Evolutionary conservation across 371 early-diverging fungal genomes (phyloP), one percentile per base, ranked within the genome.

Genomic region (Mortierella sp.): DNA sequence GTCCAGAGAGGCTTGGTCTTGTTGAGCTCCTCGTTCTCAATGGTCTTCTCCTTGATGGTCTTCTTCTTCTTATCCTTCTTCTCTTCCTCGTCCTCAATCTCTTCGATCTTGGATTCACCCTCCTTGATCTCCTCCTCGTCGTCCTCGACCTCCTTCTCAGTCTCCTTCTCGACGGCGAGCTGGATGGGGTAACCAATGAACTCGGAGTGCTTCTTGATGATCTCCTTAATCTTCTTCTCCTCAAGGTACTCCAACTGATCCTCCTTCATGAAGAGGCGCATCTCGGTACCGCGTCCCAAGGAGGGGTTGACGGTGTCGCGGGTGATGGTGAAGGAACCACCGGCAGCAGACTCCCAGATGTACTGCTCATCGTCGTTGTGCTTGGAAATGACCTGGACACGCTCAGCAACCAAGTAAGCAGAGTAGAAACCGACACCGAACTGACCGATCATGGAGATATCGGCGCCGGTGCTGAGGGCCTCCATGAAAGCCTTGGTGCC

Each of bases 361-460:
- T 96, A 95, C 84, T 96, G 94, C 86, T 92, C 92, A 87, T 96
- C 97, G 83, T 96, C 94, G 80, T 95, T 96, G 91, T 96, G 92
- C 92, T 96, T 97, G 75, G 97, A 95, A 84, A 97, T 93, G 73
- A 98, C 96, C 84, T 94, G 89, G 63, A 98, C 98, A 85, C 90
- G 91, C 85, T 97, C 96, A 65, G 99, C 97, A 67, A 97, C 96
- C 67, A 98, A 89, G 90, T 96, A 98, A 58, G 96, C 95, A 50
- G 97, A 95, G 93, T 97, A 98, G 94, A 98, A 97, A 84, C 99
- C 99, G 70, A 98, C 96, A 93, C 99, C 99, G 86, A 98, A 98
- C 88, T 98, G 99, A 72, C 98, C 99, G 87, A 98, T 98, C 92
- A 98, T 93, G 76, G 93, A 92, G 74, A 92, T 93, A 81, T 95